Evolutionary conservation across 495 filamentous ascomycete genomes (phyloP).

Genomic region (Opeltia flavorubescens): DNA sequence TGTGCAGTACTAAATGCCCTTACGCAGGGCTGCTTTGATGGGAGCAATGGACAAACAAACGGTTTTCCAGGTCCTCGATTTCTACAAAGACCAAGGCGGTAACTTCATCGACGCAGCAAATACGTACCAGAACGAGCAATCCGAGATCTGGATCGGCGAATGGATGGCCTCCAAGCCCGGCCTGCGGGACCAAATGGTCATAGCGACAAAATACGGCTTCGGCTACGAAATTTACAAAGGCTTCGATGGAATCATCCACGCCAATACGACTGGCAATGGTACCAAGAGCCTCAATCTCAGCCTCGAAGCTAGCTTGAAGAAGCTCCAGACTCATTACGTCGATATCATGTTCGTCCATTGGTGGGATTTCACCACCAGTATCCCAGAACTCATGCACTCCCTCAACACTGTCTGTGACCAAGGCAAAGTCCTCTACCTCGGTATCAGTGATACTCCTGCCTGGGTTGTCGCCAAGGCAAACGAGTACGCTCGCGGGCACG

Average conservation of each 20-base stretch:
- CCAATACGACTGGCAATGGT: constrained; percentile 43
- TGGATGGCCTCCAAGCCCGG: constrained; percentile 45
- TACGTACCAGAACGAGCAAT: constrained; percentile 55
- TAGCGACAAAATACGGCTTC: constrained; percentile 59
- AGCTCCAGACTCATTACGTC: constrained; percentile 51
- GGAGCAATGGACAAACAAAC: constrained; percentile 48
- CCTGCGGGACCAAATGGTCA: constrained; percentile 46
- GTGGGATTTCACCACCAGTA: constrained; percentile 50
- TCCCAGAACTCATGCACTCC: constrained; percentile 56
- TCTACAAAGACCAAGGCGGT: constrained; percentile 49
- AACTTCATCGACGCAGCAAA: constrained; percentile 72
- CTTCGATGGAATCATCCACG: constrained; percentile 33
- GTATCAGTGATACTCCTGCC: constrained; percentile 54
- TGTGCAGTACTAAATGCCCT: neutral
- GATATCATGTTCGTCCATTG: constrained; percentile 34
- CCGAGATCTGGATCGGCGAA: constrained; percentile 61
- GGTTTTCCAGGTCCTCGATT: constrained; percentile 51
- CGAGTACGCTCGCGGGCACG: constrained; percentile 49
- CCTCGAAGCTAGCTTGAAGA: constrained; percentile 40
- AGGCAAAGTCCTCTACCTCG: constrained; percentile 60
- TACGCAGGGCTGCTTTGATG: constrained; percentile 27
- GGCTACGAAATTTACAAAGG: constrained; percentile 16
- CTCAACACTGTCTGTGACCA: constrained; percentile 42
- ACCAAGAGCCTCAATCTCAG: constrained; percentile 42
- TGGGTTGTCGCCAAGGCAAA: constrained; percentile 58